Evolutionary conservation across 371 early-diverging fungal species (phyloP).

Genomic region (Pancytospora philotis): DNA sequence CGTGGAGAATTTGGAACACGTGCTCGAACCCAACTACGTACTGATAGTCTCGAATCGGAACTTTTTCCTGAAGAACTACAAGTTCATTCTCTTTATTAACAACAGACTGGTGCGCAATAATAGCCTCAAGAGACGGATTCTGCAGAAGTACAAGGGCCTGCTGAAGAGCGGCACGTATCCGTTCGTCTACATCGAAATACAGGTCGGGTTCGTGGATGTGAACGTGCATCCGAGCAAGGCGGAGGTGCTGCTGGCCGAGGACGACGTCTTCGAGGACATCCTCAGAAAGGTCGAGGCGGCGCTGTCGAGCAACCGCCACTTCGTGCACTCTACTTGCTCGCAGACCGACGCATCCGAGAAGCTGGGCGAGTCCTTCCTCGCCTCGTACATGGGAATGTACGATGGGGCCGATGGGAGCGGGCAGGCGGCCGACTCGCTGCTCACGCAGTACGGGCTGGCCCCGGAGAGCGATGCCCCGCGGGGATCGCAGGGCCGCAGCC

Average conservation of each 20-base stretch:
- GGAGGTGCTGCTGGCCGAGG: constrained; percentile 76
- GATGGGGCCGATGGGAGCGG: not conserved
- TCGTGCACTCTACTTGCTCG: not conserved
- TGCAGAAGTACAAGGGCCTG: constrained; percentile 66
- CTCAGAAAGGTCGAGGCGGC: constrained; percentile 3
- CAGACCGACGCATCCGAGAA: not conserved
- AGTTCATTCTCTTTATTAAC: constrained; percentile 79
- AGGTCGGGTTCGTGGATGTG: constrained; percentile 76
- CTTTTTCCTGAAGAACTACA: not conserved
- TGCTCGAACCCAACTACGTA: not conserved
- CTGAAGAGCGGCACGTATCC: constrained; percentile 75
- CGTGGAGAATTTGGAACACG: not conserved
- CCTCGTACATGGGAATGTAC: not conserved
- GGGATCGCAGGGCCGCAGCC: not conserved
- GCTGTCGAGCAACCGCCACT: not conserved
- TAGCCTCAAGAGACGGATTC: constrained; percentile 67
- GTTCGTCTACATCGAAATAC: constrained; percentile 76
- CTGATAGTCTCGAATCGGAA: not conserved
- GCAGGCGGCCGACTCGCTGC: not conserved
- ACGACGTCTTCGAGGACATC: constrained; percentile 61
- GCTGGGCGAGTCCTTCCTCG: not conserved
- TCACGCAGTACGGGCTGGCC: not conserved
- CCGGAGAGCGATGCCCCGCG: not conserved
- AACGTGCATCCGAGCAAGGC: constrained; percentile 92
- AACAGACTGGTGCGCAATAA: constrained; percentile 70